Conservation (phyloP, 345 rosid species). For the Camelina neglecta region DNA sequence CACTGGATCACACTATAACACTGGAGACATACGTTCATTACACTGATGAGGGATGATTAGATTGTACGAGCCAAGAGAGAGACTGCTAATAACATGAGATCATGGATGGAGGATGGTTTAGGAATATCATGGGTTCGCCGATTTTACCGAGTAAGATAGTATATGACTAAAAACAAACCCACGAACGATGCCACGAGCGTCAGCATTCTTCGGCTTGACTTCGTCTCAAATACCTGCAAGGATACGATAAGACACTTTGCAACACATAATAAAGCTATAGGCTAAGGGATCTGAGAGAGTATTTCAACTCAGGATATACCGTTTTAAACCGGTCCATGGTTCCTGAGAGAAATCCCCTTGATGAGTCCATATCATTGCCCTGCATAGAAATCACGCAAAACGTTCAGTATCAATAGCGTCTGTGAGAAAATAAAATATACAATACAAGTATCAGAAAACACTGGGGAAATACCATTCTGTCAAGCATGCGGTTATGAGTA, state of each 20-base stretch:
- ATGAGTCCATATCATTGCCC: conserved; percentile 98
- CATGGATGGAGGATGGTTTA: conserved; percentile 22
- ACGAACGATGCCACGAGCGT: conserved; percentile 86
- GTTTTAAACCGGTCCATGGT: conserved; percentile 95
- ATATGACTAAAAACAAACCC: conserved; percentile 77
- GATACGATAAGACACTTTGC: conserved; percentile 13
- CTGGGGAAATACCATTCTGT: conserved; percentile 66
- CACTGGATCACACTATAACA: conserved; percentile 33
- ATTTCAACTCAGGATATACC: conserved; percentile 48
- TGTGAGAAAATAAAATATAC: not conserved
- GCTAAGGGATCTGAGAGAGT: not conserved
- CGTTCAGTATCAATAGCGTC: conserved; percentile 29
- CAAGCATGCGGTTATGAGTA: conserved; percentile 80
- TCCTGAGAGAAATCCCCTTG: conserved; percentile 88
- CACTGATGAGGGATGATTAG: conserved; percentile 8
- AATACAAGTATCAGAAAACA: not conserved
- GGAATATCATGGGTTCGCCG: not conserved
- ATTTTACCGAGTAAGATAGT: conserved; percentile 80
- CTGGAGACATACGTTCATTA: conserved; percentile 26
- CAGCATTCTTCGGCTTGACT: conserved; percentile 88
- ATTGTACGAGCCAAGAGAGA: conserved; percentile 18
- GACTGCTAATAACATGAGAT: conserved; percentile 11
- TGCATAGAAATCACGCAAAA: conserved; percentile 42
- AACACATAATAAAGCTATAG: conserved; percentile 7
- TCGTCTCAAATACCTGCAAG: conserved; percentile 85